Base-by-base conservation (phyloP, 108 stramenopile species). In the Chaetoceros muelleri region DNA sequence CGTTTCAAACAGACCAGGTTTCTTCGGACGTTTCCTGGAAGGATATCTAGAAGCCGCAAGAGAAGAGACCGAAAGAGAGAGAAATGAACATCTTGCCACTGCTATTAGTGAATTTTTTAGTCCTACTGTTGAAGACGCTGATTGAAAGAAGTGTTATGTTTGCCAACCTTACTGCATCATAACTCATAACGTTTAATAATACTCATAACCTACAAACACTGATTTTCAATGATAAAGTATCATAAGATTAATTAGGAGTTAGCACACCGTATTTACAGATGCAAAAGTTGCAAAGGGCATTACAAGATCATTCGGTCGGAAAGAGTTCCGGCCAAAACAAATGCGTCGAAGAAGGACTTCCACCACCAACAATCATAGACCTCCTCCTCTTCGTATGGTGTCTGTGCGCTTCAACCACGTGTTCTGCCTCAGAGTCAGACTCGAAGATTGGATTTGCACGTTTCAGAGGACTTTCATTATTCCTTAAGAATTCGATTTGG, bases 91-190 rank as follows among this genome's bases (percentile, higher is more conserved):
- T 10, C 61, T 87, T 31, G 71, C 85, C 2, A 64, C 58, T 23
- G 81, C 83, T 47, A 87, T 90, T 28, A 78, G 81, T 47, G 76
- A 82, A 34, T 90, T 79, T 62, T 90, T 90, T 65, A 83, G 87
- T 1, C 65, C 34, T 5, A 13, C 13, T 10, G 34, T 10, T 40
- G 5, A 5, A 40, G 34, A 40, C 13, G 34, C n/a, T n/a, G n/a
- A n/a, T n/a, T n/a, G n/a, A n/a, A n/a, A n/a, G n/a, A n/a, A n/a
- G n/a, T n/a, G n/a, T n/a, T n/a, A n/a, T n/a, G n/a, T n/a, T n/a
- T n/a, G n/a, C n/a, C n/a, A n/a, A n/a, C n/a, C n/a, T n/a, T n/a
- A n/a, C n/a, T n/a, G n/a, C n/a, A n/a, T n/a, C n/a, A n/a, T n/a
- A n/a, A n/a, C n/a, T n/a, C n/a, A n/a, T n/a, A n/a, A n/a, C n/a